Evolutionary conservation across 805 yeast genomes (phyloP), one percentile per base, ranked within the genome.

Genomic region (Suhomyces xylopsoci): DNA sequence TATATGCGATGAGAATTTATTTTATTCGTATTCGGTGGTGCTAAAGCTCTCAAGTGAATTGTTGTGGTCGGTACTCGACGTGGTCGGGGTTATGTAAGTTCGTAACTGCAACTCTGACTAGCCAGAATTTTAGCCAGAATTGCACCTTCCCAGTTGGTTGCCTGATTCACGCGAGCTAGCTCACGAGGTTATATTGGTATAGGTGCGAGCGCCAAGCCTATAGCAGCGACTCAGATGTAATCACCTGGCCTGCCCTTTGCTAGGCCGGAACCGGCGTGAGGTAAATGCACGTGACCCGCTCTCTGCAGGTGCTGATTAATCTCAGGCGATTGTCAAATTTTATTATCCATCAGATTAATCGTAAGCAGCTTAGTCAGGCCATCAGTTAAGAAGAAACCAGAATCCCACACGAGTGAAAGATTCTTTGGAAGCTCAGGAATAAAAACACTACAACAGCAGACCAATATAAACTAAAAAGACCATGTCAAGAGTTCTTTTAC

Each of bases 401-500:
- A 19, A 17, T 10, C 24, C 8, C 20, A 17, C 7, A 19, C 12
- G 3, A 38, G 24, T 19, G 8, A 7, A 32, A 32, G 36, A 3
- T 32, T 6, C 10, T 32, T 32, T 8, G 3, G 1, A 7, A 26
- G 28, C 28, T 2, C 28, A 26, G 28, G 28, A 8, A 30, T 12
- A 14, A 30, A 7, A 30, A 6, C 34, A 5, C 15, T 14, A 30
- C 34, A 30, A 14, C n/a, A 30, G 3, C 34, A 14, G 6, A 15
- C 22, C 2, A 36, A 38, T 24, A 28, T 45, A 19, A 20, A 17
- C 12, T 9, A 12, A 20, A 20, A 26, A 3, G 10, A 22, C 30
- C 28, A 57, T 64, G 54, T 20, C 30, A 14, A 58, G 58, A 45
- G 63, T 68, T 24, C 67, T 84, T 51, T 66, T 85, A 25, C 70